Percentiles rank a stretch among this genome's conserved stretches.
phyloP scores from a whole-genome alignment of 768 basidiomycete genomes.

The Termitomyces titanicus region DNA sequence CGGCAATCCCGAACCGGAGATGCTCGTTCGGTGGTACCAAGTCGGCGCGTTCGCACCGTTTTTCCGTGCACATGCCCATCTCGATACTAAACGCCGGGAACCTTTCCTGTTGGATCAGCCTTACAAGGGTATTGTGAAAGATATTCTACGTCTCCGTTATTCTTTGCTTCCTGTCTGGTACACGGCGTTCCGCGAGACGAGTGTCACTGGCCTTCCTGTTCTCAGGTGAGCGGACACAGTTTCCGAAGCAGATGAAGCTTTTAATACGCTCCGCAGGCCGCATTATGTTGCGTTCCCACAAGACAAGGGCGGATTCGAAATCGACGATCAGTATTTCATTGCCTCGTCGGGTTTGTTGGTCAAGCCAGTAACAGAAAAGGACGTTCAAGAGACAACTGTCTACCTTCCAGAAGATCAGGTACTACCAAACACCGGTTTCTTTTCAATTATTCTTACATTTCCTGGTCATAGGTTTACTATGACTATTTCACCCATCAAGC shows the following conservation, averaged over 20 bases:
- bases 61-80: constrained; percentile 97
- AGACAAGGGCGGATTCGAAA: constrained; percentile 77
- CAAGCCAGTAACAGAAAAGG: constrained; percentile 83
- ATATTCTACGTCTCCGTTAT: constrained; percentile 80
- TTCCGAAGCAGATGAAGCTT: neutral
- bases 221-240: constrained; percentile 51
- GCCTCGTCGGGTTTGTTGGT: constrained; percentile 86
- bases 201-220: constrained; percentile 76
- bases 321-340: constrained; percentile 95
- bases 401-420: constrained; percentile 90
- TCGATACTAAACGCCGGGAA: constrained; percentile 96
- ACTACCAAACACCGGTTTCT: constrained; percentile 5
- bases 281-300: constrained; percentile 94
- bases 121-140: constrained; percentile 77
- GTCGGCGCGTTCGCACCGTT: constrained; percentile 94
- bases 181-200: constrained; percentile 92
- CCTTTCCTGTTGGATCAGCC: constrained; percentile 91
- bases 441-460: neutral
- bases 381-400: constrained; percentile 61
- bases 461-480: constrained; percentile 71
- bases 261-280: constrained; percentile 53
- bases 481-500: constrained; percentile 78
- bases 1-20: constrained; percentile 91
- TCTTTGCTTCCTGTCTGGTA: constrained; percentile 92
- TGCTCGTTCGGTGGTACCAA: constrained; percentile 97